Evolutionary conservation across 345 rosid species (phyloP), one percentile per base, ranked within the genome.

Genomic region (Camelina laxa): DNA sequence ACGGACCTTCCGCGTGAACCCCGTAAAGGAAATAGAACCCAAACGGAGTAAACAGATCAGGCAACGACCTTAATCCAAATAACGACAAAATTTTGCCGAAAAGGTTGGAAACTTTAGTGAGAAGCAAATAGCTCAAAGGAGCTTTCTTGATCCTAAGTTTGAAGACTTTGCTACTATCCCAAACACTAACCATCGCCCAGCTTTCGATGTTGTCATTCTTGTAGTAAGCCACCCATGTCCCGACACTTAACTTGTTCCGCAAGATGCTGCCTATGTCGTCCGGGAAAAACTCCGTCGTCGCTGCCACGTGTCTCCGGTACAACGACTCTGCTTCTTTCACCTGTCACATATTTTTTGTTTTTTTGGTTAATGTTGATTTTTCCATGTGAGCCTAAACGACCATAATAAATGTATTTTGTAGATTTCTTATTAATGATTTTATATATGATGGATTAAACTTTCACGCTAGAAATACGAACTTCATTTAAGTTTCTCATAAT

Each of bases 141-240:
- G 90, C 89, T 74, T 84, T 84, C 11, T 80, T 91, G 44, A 88
- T 64, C 72, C 82, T 81, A 45, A 91, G 79, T 67, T 88, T 89
- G 83, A 89, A 91, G 5, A 91, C 61, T 48, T 87, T 87, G 20
- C 89, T 86, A 54, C 85, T 89, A 68, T 89, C 85, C 97, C 96
- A 91, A 14, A 88, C 97, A 68, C 97, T 91, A 27, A 91, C 70
- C 85, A 88, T 82, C 35, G 97, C 97, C 97, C 96, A 91, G 64
- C 79, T 82, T 47, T 41, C 73, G 27, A 59, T 61, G 39, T 31
- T 49, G 47, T 71, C 60, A 4, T 73, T 78, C 6, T 80, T 86
- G 75, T 67, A 65, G 65, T 80, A 84, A 44, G 93, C 91, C 72
- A 85, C 79, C 91, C 93, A 91, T n/a, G 97, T 91, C 22, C 97